phyloP scores from a whole-genome alignment of 202 grass and related monocot genomes.

The Zizania palustris region DNA sequence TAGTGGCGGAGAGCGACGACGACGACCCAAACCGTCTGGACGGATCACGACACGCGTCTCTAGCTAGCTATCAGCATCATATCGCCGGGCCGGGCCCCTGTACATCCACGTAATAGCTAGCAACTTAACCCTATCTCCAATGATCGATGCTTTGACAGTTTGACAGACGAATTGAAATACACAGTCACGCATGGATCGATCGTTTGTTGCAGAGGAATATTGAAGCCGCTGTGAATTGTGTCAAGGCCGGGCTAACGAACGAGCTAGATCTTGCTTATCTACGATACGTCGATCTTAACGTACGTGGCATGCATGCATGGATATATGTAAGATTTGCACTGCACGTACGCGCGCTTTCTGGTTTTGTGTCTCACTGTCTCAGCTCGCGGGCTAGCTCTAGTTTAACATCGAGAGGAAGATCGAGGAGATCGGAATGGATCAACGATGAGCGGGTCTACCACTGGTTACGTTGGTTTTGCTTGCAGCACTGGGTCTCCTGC shows the following conservation, averaged over 20 bases:
- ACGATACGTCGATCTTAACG: too few species aligned
- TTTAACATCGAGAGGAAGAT: background rate
- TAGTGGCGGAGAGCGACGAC: too few species aligned
- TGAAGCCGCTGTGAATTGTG: background rate
- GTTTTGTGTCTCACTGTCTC: too few species aligned
- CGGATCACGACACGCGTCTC: background rate
- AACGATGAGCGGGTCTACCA: background rate
- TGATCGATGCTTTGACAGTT: background rate
- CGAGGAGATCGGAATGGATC: too few species aligned
- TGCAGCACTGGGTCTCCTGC: slow-evolving; percentile 33
- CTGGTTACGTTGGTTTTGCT: slow-evolving; percentile 35
- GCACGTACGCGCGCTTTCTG: too few species aligned
- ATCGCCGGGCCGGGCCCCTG: background rate
- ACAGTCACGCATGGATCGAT: background rate
- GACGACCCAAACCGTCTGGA: background rate
- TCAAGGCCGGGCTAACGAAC: background rate
- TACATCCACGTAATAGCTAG: background rate
- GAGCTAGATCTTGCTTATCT: too few species aligned
- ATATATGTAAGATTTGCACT: too few species aligned
- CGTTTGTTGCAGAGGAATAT: background rate
- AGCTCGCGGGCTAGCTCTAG: too few species aligned
- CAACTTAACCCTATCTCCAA: background rate
- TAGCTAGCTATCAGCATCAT: background rate
- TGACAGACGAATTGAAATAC: background rate
- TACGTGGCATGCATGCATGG: too few species aligned